A percentile compares a stretch with the other conserved stretches of the same genome.
phyloP scores from a whole-genome alignment of 1,139 yeast genomes.

The Geotrichum carabidarum region DNA sequence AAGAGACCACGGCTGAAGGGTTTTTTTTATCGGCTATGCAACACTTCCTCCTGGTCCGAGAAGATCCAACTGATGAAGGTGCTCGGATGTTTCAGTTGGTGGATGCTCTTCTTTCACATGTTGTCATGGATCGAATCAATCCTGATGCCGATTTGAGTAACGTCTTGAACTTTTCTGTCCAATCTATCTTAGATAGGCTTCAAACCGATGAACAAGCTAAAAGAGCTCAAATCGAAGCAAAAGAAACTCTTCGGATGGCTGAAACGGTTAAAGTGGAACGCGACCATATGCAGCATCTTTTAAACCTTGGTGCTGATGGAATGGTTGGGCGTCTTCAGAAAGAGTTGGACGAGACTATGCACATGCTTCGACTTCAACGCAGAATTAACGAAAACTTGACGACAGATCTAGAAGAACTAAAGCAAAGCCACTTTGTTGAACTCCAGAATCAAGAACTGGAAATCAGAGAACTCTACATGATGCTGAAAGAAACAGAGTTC shows the following conservation, averaged over 20 bases:
- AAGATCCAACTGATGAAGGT: constrained; percentile 52
- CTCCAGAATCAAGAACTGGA: constrained; percentile 85
- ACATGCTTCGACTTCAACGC: constrained; percentile 61
- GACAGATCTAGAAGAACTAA: constrained; percentile 62
- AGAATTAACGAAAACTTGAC: constrained; percentile 60
- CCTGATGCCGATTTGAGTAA: constrained; percentile 64
- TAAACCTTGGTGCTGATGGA: constrained; percentile 81
- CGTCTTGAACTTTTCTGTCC: constrained; percentile 78
- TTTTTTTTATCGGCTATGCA: constrained; percentile 74
- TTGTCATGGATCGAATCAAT: constrained; percentile 50
- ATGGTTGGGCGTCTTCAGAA: constrained; percentile 63
- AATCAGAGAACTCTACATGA: constrained; percentile 74
- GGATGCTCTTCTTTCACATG: constrained; percentile 77
- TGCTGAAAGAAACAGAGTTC: constrained; percentile 43
- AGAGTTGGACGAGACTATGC: constrained; percentile 70
- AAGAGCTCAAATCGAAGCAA: constrained; percentile 69
- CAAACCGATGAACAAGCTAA: constrained; percentile 88
- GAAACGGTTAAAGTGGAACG: constrained; percentile 84
- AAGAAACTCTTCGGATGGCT: constrained; percentile 58
- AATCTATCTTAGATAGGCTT: constrained; percentile 65
- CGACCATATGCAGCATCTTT: constrained; percentile 67
- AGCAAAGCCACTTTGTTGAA: constrained; percentile 63
- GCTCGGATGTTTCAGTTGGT: constrained; percentile 68
- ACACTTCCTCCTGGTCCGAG: constrained; percentile 59
- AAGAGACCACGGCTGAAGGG: constrained; percentile 66